Conservation (phyloP, 1,139 yeast genomes). For the Saccharomycopsis hybrid region DNA sequence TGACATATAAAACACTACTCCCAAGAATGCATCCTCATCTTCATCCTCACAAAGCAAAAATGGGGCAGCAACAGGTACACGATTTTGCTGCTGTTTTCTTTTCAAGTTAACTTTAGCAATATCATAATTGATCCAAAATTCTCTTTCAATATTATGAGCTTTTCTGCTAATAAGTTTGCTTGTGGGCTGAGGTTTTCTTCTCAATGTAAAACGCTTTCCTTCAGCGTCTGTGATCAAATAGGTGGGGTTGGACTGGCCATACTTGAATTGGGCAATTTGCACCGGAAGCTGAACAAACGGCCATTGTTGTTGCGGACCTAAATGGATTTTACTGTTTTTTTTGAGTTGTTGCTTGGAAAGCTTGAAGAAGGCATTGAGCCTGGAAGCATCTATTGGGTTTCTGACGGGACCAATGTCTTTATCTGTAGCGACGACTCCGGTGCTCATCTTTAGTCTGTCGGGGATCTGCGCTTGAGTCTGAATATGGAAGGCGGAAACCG, state of each 20-base stretch:
- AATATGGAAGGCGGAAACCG: no score
- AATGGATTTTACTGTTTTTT: slow-evolving; percentile 5
- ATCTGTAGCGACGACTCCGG: slow-evolving; percentile 29
- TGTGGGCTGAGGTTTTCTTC: slow-evolving; percentile 58
- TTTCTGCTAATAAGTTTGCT: slow-evolving; percentile 46
- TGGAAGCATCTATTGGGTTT: slow-evolving; percentile 34
- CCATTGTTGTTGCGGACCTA: slow-evolving; percentile 22
- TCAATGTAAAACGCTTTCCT: slow-evolving; percentile 43
- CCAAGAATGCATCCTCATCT: slow-evolving; percentile 44
- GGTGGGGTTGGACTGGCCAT: slow-evolving; percentile 67
- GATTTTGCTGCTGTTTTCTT: slow-evolving; percentile 18
- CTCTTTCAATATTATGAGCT: slow-evolving; percentile 65
- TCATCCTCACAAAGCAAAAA: slow-evolving; percentile 48
- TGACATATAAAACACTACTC: slow-evolving; percentile 54
- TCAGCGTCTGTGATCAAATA: slow-evolving; percentile 42
- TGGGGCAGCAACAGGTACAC: slow-evolving; percentile 46
- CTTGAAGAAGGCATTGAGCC: slow-evolving; percentile 31
- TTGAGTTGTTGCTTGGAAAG: slow-evolving; percentile 18
- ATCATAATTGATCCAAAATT: slow-evolving; percentile 35
- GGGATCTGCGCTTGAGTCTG: no score
- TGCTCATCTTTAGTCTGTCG: background rate
- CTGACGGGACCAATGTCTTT: slow-evolving; percentile 32
- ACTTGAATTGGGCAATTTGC: slow-evolving; percentile 46
- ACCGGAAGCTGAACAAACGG: slow-evolving; percentile 24
- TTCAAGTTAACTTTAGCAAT: slow-evolving; percentile 16